Evolutionary conservation across 306 rosid genomes (phyloP).

Genomic region (Spatholobus suberectus): DNA sequence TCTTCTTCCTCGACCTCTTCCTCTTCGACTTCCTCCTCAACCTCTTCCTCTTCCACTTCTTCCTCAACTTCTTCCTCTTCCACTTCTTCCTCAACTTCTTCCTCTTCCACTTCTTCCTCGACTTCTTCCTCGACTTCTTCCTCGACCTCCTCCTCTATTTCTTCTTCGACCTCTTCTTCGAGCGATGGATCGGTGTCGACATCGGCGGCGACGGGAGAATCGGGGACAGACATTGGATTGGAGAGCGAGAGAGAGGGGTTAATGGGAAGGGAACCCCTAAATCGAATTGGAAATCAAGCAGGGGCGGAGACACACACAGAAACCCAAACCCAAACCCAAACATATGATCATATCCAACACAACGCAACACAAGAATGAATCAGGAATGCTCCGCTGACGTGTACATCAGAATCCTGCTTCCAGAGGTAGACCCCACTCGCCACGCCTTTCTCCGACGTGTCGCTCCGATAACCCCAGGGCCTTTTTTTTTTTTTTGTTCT

Average conservation of each 20-base stretch:
- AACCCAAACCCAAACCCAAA: background rate
- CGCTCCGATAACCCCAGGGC: background rate
- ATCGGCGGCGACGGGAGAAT: constrained; percentile 36
- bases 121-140: constrained; percentile 19
- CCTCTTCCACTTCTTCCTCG: background rate
- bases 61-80: constrained; percentile 16
- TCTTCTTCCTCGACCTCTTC: background rate
- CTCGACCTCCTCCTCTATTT: background rate
- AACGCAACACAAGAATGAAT: background rate
- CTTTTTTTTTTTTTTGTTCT: background rate
- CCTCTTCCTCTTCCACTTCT: constrained; percentile 5
- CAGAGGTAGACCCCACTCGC: background rate
- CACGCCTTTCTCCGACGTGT: constrained; percentile 16
- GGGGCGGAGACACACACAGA: background rate
- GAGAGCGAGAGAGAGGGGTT: background rate
- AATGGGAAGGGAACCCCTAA: background rate
- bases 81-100: background rate
- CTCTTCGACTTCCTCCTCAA: background rate
- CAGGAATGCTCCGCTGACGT: background rate
- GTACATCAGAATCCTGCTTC: background rate
- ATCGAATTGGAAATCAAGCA: background rate
- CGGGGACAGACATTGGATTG: constrained; percentile 38
- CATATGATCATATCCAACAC: background rate
- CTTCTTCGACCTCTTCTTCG: constrained; percentile 22
- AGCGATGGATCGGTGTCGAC: constrained; percentile 36